Percentiles rank a stretch among this genome's conserved stretches.
These are phyloP conservation scores for Taiwanofungus camphoratus DNA, from an alignment of 1,284 basidiomycete species.

Conservation along the genomic window DNA sequence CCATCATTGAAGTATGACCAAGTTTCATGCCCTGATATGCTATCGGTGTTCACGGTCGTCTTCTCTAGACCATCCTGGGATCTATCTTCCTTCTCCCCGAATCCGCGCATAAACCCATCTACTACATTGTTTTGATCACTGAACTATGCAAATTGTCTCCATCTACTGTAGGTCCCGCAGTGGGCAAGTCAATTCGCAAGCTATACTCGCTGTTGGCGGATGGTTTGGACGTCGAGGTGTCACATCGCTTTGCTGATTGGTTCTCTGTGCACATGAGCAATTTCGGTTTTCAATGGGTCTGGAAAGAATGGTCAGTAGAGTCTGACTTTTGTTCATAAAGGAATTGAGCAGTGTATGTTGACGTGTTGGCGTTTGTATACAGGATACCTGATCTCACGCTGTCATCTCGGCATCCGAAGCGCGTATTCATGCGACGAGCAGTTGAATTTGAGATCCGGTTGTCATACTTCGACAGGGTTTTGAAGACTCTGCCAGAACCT, in stretches of 20 bases:
- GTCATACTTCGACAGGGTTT: constrained; percentile 91
- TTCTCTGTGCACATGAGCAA: constrained; percentile 96
- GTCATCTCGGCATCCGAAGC: constrained; percentile 73
- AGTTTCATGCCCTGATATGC: not conserved
- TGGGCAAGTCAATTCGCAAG: constrained; percentile 91
- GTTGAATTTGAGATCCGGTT: constrained; percentile 89
- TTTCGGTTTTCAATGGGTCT: constrained; percentile 99
- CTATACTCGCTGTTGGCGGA: constrained; percentile 75
- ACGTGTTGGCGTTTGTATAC: no score
- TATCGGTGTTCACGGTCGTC: not conserved
- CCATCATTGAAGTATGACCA: constrained; percentile 75
- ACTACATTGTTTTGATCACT: constrained; percentile 86
- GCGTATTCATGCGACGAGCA: constrained; percentile 83
- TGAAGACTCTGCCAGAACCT: constrained; percentile 80
- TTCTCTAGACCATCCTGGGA: constrained; percentile 63
- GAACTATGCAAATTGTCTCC: constrained; percentile 94
- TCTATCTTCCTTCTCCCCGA: constrained; percentile 75
- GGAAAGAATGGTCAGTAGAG: constrained; percentile 96
- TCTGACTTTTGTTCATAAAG: no score
- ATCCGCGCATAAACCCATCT: constrained; percentile 74
- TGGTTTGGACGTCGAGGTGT: constrained; percentile 81
- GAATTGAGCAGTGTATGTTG: not conserved
- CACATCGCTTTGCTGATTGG: constrained; percentile 87
- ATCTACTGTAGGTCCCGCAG: constrained; percentile 88
- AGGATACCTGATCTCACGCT: constrained; percentile 86